Evolutionary conservation across 2,329 filamentous ascomycete species (phyloP).

Genomic region (Nothophoma quercina): DNA sequence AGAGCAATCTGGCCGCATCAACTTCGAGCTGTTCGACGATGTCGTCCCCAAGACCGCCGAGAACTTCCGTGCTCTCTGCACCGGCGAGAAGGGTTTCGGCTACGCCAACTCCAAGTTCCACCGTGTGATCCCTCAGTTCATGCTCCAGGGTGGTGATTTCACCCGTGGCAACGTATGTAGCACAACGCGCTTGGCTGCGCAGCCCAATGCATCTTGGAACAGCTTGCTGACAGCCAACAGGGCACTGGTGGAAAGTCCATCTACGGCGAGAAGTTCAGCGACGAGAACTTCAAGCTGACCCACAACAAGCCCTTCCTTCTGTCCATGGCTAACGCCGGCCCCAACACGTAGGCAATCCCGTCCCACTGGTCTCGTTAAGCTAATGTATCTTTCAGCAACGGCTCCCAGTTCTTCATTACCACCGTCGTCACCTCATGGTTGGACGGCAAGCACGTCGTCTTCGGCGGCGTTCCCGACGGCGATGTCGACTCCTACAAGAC

Average conservation of each 20-base stretch:
- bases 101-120: constrained; percentile 88
- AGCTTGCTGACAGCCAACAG: constrained; percentile 55
- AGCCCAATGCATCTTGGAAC: background rate
- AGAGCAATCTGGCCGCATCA: constrained; percentile 82
- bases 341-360: constrained; percentile 74
- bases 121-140: constrained; percentile 91
- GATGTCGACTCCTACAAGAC: constrained; percentile 62
- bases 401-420: constrained; percentile 77
- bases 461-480: constrained; percentile 72
- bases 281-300: constrained; percentile 86
- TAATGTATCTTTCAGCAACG: constrained; percentile 62
- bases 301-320: constrained; percentile 80
- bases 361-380: background rate
- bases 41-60: constrained; percentile 85
- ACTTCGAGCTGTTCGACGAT: constrained; percentile 86
- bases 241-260: constrained; percentile 92
- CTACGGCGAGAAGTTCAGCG: constrained; percentile 92
- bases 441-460: constrained; percentile 83
- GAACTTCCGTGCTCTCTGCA: constrained; percentile 89
- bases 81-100: constrained; percentile 79
- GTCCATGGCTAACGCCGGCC: constrained; percentile 95
- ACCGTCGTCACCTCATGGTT: constrained; percentile 73
- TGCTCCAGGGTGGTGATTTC: constrained; percentile 97
- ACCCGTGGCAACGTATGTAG: constrained; percentile 84
- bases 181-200: constrained; percentile 3